Conservation (phyloP, 768 basidiomycete species). For the Russula brevipes region DNA sequence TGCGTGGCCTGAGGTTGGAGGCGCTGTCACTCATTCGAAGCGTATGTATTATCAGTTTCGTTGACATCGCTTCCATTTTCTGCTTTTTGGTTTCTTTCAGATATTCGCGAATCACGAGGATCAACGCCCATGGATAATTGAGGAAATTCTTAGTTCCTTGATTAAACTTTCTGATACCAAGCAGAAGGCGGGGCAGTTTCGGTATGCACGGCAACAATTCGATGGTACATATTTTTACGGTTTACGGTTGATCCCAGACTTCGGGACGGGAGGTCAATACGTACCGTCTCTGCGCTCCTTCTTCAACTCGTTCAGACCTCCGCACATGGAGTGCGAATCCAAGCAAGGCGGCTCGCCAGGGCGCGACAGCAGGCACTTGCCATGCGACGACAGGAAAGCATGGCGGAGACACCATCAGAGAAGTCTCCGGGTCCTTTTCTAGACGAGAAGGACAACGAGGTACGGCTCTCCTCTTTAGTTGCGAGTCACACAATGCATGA, state of each 20-base stretch:
- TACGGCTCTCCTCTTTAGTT: slow-evolving; percentile 28
- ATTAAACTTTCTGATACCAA: slow-evolving; percentile 88
- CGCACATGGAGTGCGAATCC: slow-evolving; percentile 77
- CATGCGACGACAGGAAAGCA: slow-evolving; percentile 58
- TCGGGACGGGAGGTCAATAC: slow-evolving; percentile 84
- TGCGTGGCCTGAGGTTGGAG: slow-evolving; percentile 77
- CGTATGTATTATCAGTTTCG: slow-evolving; percentile 42
- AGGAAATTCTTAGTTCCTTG: slow-evolving; percentile 87
- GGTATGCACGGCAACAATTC: slow-evolving; percentile 42
- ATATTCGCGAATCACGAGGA: slow-evolving; percentile 88
- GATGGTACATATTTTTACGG: slow-evolving; percentile 7
- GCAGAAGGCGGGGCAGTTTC: slow-evolving; percentile 84
- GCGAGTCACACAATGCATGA: not conserved
- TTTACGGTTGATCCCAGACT: slow-evolving; percentile 45
- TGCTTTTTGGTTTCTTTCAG: slow-evolving; percentile 38
- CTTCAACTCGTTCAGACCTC: slow-evolving; percentile 97
- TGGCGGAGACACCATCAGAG: slow-evolving; percentile 35
- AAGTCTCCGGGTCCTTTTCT: slow-evolving; percentile 48
- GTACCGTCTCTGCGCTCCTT: slow-evolving; percentile 88
- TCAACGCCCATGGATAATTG: slow-evolving; percentile 95
- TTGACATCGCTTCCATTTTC: not conserved
- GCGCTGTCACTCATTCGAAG: slow-evolving; percentile 79
- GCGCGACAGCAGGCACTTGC: slow-evolving; percentile 56
- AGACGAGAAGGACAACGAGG: slow-evolving; percentile 65
- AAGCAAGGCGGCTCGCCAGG: slow-evolving; percentile 57